Evolutionary conservation across 306 rosid species (phyloP), one percentile per base, ranked within the genome.

Genomic region (Datisca glomerata): DNA sequence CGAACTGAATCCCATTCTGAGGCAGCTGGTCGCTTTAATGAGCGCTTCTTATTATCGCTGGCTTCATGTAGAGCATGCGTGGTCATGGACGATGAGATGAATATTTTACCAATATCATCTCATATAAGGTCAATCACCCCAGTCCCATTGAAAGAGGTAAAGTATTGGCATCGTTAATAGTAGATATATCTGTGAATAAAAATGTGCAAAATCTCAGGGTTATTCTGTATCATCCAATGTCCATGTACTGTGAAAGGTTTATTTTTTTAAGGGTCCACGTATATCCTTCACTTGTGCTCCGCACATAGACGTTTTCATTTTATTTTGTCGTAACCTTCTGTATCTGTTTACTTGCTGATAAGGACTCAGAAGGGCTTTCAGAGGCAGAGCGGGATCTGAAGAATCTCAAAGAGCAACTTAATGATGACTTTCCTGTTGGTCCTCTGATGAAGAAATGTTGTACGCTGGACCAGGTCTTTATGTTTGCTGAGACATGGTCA

Each of bases 1-100:
- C 79, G 95, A 66, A 89, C 98, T 19, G 98, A 89, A 60, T 84
- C 98, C 19, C 98, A 89, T 62, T 52, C 75, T 21, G 79, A 77
- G 61, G 72, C 93, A 45, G 15, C 81, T 55, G 81, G 81, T 31
- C 91, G 98, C 19, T 89, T 89, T 57, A 89, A 89, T 64, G 98
- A 89, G 48, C 95, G 98, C 33, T 89, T 89, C 68, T 68, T 89
- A 52, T 66, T 89, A 43, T 89, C 98, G 10, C 61, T 84, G 49
- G 95, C 95, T 21, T 89, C 93, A 4, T 80, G 95, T 62, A 89
- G 70, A 73, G 69, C 93, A 4, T 89, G 93, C 18, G 80, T 78
- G 25, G 78, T 80, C 45, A 84, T 89, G 93, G 95, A 84, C 1
- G 98, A 89, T 67, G 98, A 89, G 56, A 63, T 84, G 57, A 84